A percentile compares a stretch with the other conserved stretches of the same genome.
phyloP scores from a whole-genome alignment of 2,329 filamentous ascomycete genomes.

The Aspergillus eucalypticola region DNA sequence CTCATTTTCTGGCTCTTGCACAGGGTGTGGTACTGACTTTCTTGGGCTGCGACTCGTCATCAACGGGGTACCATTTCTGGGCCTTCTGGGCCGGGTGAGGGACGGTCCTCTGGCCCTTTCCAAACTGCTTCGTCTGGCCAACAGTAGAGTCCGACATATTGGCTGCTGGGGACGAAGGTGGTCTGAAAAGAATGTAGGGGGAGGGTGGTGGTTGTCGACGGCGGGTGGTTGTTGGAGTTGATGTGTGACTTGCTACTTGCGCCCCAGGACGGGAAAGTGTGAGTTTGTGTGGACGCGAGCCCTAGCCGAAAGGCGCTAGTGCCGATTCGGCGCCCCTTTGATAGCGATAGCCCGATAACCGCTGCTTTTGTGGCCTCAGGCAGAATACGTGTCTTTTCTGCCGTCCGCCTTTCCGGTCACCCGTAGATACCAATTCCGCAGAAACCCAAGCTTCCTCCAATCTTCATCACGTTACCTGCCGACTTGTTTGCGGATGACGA shows the following conservation, averaged over 20 bases:
- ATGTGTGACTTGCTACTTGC: conserved; percentile 41
- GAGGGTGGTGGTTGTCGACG: conserved; percentile 45
- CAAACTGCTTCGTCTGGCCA: conserved; percentile 86
- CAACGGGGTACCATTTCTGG: conserved; percentile 97
- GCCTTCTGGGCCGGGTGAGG: conserved; percentile 76
- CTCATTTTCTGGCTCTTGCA: conserved; percentile 19
- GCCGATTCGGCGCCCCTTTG: conserved; percentile 30
- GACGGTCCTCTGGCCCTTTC: conserved; percentile 91
- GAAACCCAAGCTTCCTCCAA: conserved; percentile 7
- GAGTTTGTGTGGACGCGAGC: conserved; percentile 48
- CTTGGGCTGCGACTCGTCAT: conserved; percentile 85
- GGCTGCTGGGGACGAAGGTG: conserved; percentile 46
- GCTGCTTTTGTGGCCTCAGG: conserved; percentile 18
- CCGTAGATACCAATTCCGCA: conserved; percentile 13
- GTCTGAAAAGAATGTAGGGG: conserved; percentile 35
- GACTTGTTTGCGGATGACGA: conserved; percentile 2
- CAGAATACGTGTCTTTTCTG: background rate
- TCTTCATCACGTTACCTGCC: background rate
- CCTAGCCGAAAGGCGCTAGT: conserved; percentile 46
- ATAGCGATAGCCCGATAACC: conserved; percentile 15
- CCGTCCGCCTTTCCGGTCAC: background rate
- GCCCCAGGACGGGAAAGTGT: conserved; percentile 40
- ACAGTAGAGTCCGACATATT: conserved; percentile 57
- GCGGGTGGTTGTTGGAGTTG: conserved; percentile 45
- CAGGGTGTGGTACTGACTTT: conserved; percentile 71